Conservation (phyloP, 768 basidiomycete genomes). For the Pulveroboletus sp. region DNA sequence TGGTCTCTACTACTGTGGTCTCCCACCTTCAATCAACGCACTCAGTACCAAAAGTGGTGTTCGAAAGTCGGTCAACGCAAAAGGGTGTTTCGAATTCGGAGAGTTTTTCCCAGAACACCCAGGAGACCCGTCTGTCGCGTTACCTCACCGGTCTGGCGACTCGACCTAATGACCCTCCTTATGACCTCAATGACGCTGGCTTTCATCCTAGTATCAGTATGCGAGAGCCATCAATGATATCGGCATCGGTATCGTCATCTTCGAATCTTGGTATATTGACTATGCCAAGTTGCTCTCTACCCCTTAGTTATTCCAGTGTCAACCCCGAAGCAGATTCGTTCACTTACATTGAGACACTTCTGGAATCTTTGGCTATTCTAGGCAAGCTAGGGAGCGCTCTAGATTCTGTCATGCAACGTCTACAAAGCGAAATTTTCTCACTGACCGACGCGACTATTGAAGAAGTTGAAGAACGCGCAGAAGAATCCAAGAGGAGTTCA, state of each 20-base stretch:
- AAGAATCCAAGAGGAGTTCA: constrained; percentile 60
- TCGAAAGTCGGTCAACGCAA: constrained; percentile 44
- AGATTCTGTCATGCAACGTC: constrained; percentile 77
- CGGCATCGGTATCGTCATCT: constrained; percentile 21
- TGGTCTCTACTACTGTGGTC: neutral
- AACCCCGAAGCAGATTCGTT: constrained; percentile 95
- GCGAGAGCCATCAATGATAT: constrained; percentile 19
- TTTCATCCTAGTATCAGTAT: constrained; percentile 18
- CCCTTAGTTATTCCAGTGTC: constrained; percentile 22
- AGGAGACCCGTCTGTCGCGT: constrained; percentile 49
- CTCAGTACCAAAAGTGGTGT: constrained; percentile 64
- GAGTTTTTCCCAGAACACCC: constrained; percentile 1
- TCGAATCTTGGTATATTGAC: constrained; percentile 21
- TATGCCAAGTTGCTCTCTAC: constrained; percentile 15
- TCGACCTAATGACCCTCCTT: constrained; percentile 75
- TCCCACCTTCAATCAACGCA: constrained; percentile 6
- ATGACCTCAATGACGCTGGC: constrained; percentile 50
- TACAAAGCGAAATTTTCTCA: constrained; percentile 77
- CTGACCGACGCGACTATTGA: constrained; percentile 84
- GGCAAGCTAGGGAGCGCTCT: constrained; percentile 83
- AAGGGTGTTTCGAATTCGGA: constrained; percentile 18
- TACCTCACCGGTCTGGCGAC: constrained; percentile 62
- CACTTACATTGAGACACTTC: constrained; percentile 83
- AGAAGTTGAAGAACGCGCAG: constrained; percentile 88
- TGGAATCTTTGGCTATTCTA: constrained; percentile 89